A percentile compares a stretch with the other conserved stretches of the same genome.
Conservation (phyloP, 139 green algal genomes). For the Tetradesmus obliquus region DNA sequence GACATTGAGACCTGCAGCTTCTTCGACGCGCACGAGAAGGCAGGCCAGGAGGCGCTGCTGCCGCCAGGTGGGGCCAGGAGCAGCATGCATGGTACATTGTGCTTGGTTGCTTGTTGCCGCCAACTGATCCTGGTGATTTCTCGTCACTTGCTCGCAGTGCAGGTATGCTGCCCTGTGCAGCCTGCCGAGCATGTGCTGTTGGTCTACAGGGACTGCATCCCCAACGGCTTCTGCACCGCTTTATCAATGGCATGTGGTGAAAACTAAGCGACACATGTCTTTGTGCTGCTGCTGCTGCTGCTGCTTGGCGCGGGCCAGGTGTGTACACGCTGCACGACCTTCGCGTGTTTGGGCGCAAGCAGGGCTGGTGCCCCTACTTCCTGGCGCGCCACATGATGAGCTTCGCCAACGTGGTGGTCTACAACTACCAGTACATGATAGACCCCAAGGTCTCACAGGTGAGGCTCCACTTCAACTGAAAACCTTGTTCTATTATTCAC, state of each 20-base stretch:
- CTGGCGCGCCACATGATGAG: constrained; percentile 96
- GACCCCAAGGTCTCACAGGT: constrained; percentile 89
- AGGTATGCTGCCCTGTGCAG: too few relatives aligned
- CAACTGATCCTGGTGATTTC: background rate
- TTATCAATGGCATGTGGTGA: too few relatives aligned
- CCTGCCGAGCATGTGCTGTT: too few relatives aligned
- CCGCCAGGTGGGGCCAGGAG: constrained; percentile 69
- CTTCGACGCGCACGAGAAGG: constrained; percentile 86
- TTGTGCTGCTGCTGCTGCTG: background rate
- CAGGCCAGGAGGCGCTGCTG: constrained; percentile 79
- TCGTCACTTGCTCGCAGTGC: too few relatives aligned
- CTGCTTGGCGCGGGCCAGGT: constrained; percentile 48
- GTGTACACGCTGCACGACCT: constrained; percentile 94
- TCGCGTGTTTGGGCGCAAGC: constrained; percentile 87
- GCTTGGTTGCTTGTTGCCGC: background rate
- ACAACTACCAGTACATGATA: constrained; percentile 99
- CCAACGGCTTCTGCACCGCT: too few relatives aligned
- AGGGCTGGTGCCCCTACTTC: constrained; percentile 99
- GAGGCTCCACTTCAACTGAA: background rate
- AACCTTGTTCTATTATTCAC: too few relatives aligned
- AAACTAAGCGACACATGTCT: background rate
- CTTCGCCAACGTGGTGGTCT: constrained; percentile 98
- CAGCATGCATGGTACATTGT: constrained; percentile 33
- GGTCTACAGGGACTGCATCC: too few relatives aligned
- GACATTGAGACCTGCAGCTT: constrained; percentile 86